Conservation (phyloP, 768 basidiomycete genomes). For the Xerocomus spinulosus region DNA sequence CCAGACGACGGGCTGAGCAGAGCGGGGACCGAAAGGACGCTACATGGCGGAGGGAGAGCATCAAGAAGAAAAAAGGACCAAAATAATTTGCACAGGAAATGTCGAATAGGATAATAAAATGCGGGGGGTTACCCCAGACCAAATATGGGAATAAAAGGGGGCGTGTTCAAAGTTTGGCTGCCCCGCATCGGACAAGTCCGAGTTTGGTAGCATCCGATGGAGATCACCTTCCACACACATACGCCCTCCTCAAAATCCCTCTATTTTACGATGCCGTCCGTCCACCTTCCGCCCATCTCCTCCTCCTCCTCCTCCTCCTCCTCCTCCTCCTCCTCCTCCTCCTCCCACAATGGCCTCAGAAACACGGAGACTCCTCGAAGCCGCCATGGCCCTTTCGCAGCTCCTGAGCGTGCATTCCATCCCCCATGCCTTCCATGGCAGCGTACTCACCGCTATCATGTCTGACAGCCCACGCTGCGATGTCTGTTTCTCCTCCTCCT, state of each 20-base stretch:
- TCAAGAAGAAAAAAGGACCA: slow-evolving; percentile 26
- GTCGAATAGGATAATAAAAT: slow-evolving; percentile 17
- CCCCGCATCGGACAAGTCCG: slow-evolving; percentile 31
- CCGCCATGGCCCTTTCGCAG: slow-evolving; percentile 68
- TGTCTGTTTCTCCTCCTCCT: slow-evolving; percentile 38
- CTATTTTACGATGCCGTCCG: slow-evolving; percentile 50
- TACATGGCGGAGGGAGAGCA: slow-evolving; percentile 38
- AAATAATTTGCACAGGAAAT: slow-evolving; percentile 18
- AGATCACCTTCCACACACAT: slow-evolving; percentile 40
- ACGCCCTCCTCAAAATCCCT: slow-evolving; percentile 23
- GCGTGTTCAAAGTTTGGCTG: slow-evolving; percentile 6
- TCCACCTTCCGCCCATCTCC: not conserved
- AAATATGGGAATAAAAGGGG: slow-evolving; percentile 3
- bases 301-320: slow-evolving; percentile 28
- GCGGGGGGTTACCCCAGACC: slow-evolving; percentile 18
- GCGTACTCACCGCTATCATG: slow-evolving; percentile 64
- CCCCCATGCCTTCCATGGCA: slow-evolving; percentile 81
- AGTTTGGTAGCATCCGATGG: slow-evolving; percentile 27
- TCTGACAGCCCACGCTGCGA: slow-evolving; percentile 61
- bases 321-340: slow-evolving; percentile 2
- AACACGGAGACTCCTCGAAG: slow-evolving; percentile 70
- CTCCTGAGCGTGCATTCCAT: slow-evolving; percentile 53
- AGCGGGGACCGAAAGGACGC: slow-evolving; percentile 11
- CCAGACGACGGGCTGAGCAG: no score
- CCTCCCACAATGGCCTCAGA: slow-evolving; percentile 52